Conservation (phyloP, 768 basidiomycete species). For the Tulasnella sp. region DNA sequence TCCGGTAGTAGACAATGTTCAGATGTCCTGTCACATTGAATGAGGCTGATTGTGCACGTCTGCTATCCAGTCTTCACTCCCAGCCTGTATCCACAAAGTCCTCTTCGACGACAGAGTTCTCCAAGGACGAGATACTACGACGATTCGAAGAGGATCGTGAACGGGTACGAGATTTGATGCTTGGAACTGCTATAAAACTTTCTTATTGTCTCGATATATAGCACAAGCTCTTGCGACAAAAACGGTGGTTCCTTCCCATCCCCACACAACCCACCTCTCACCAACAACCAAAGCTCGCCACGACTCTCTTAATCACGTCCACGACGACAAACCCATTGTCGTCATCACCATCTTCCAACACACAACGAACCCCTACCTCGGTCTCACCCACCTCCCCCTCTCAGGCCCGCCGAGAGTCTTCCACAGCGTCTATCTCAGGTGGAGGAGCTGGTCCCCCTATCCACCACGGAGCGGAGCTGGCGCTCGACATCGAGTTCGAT, state of each 20-base stretch:
- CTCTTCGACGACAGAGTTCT: constrained; percentile 31
- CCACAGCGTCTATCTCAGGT: background rate
- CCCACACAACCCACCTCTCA: constrained; percentile 17
- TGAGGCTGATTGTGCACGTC: no score
- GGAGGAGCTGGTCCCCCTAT: background rate
- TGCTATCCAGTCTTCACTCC: constrained; percentile 2
- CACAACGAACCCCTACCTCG: background rate
- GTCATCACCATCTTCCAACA: background rate
- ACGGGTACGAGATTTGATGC: constrained; percentile 31
- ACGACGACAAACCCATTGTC: background rate
- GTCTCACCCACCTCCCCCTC: background rate
- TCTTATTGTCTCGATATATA: constrained; percentile 16
- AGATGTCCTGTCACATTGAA: no score
- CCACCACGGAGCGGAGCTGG: constrained; percentile 36
- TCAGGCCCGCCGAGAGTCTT: background rate
- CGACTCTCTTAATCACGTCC: background rate
- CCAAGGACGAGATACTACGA: constrained; percentile 58
- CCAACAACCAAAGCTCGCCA: constrained; percentile 11
- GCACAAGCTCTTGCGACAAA: constrained; percentile 82
- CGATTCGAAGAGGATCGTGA: constrained; percentile 90
- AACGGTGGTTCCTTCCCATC: constrained; percentile 47
- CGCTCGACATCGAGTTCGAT: constrained; percentile 75
- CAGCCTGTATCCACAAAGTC: constrained; percentile 13
- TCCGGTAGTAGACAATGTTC: background rate
- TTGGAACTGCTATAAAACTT: background rate